Evolutionary conservation across 495 filamentous ascomycete species (phyloP).

Genomic region (Penicillium flavigenum): DNA sequence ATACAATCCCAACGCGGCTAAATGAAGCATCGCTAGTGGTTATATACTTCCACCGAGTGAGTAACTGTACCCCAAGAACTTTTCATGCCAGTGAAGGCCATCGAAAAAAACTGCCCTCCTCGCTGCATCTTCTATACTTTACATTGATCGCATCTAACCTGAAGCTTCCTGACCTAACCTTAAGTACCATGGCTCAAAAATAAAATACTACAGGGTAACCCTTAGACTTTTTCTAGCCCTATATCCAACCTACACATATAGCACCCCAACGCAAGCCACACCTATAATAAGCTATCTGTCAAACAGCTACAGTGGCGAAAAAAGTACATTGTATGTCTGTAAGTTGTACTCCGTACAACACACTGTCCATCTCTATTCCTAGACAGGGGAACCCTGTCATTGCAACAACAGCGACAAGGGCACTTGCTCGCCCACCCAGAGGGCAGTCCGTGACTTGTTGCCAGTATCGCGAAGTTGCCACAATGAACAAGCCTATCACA

Average conservation of each 20-base stretch:
- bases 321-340: not conserved
- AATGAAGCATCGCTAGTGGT: not conserved
- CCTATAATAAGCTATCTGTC: not conserved
- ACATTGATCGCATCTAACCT: too few species aligned
- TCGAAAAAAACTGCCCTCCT: not conserved
- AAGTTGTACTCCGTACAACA: not conserved
- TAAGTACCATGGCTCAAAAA: too few species aligned
- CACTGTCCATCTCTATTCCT: not conserved
- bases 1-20: not conserved
- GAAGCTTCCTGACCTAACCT: too few species aligned
- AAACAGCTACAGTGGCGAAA: not conserved
- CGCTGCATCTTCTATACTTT: not conserved
- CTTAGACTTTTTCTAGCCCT: not conserved
- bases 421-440: not conserved
- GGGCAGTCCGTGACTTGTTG: not conserved
- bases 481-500: not conserved
- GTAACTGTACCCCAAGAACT: too few species aligned
- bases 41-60: not conserved
- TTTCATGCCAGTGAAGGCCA: not conserved
- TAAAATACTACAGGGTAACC: not conserved
- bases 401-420: not conserved
- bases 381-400: not conserved
- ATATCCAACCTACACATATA: not conserved
- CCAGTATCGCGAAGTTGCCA: not conserved
- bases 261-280: not conserved